phyloP scores from a whole-genome alignment of 306 rosid species.

The Casuarina glauca region DNA sequence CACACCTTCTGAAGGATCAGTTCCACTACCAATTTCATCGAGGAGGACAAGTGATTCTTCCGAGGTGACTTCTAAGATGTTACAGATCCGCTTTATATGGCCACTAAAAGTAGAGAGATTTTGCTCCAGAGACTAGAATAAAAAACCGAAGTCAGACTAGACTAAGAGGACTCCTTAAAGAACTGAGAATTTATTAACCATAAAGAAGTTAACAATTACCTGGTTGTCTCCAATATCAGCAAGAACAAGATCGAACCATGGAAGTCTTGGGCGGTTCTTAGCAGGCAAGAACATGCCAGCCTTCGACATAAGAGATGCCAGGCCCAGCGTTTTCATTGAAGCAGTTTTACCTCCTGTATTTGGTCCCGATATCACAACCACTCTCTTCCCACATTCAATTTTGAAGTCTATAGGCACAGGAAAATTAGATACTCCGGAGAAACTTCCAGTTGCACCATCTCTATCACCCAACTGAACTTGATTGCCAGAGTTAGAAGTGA shows the following conservation, averaged over 20 bases:
- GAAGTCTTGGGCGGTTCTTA: slow-evolving; percentile 71
- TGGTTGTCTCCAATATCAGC: slow-evolving; percentile 97
- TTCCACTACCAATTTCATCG: slow-evolving; percentile 95
- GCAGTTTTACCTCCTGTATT: slow-evolving; percentile 99
- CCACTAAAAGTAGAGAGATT: slow-evolving; percentile 98
- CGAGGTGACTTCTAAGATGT: slow-evolving; percentile 70
- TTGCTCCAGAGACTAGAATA: slow-evolving; percentile 90
- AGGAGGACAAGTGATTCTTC: slow-evolving; percentile 82
- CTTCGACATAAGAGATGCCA: slow-evolving; percentile 91
- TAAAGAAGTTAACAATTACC: slow-evolving; percentile 53
- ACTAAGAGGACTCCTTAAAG: slow-evolving; percentile 32
- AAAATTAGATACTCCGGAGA: slow-evolving; percentile 41
- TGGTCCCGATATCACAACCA: slow-evolving; percentile 96
- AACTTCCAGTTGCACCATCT: slow-evolving; percentile 33
- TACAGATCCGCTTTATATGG: slow-evolving; percentile 70
- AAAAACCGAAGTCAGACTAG: slow-evolving; percentile 49
- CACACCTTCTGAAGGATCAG: slow-evolving; percentile 98
- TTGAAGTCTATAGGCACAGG: slow-evolving; percentile 91
- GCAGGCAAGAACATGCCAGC: slow-evolving; percentile 98
- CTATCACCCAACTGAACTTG: slow-evolving; percentile 30
- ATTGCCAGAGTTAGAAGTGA: slow-evolving; percentile 35
- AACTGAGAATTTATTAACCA: slow-evolving; percentile 33
- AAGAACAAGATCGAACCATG: slow-evolving; percentile 92
- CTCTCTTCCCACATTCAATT: slow-evolving; percentile 68
- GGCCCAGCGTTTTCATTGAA: slow-evolving; percentile 86